Conservation (phyloP, 192 early-diverging fungal genomes). For the Borealophlyctis nickersoniae region DNA sequence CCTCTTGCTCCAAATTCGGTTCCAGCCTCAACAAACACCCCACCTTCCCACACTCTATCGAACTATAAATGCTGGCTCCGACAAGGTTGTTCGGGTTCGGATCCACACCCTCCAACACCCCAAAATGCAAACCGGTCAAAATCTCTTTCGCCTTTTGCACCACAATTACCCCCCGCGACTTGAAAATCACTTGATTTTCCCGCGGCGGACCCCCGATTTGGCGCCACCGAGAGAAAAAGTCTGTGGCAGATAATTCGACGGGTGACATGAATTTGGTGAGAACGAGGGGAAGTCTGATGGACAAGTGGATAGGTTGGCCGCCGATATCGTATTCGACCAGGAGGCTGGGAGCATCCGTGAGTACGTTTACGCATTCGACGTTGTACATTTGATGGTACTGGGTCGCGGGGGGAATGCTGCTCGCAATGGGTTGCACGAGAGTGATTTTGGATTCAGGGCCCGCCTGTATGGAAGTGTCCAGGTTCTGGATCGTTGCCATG, state of each 20-base stretch:
- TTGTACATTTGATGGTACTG: conserved; percentile 82
- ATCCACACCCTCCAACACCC: conserved; percentile 77
- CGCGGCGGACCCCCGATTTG: conserved; percentile 88
- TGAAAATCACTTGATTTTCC: conserved; percentile 76
- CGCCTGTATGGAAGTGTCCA: conserved; percentile 53
- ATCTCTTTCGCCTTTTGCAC: conserved; percentile 51
- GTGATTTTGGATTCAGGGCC: conserved; percentile 52
- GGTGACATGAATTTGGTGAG: conserved; percentile 86
- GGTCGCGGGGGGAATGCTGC: conserved; percentile 59
- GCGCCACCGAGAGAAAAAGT: conserved; percentile 92
- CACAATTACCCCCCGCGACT: conserved; percentile 41
- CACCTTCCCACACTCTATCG: conserved; percentile 72
- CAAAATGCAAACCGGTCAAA: conserved; percentile 69
- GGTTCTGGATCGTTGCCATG: conserved; percentile 59
- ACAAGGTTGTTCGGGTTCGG: conserved; percentile 87
- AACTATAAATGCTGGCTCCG: conserved; percentile 81
- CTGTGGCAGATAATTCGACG: conserved; percentile 65
- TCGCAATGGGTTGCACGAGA: conserved; percentile 55
- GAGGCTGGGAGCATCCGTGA: conserved; percentile 59
- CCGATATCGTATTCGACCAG: conserved; percentile 67
- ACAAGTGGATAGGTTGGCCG: conserved; percentile 36
- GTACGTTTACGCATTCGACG: conserved; percentile 67
- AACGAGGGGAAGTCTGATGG: conserved; percentile 75
- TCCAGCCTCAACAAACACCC: conserved; percentile 90
- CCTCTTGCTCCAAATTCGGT: conserved; percentile 76